These are phyloP conservation scores for Pestalotiopsis sp. DNA, from an alignment of 2,329 filamentous ascomycete species.

Conservation along the genomic window DNA sequence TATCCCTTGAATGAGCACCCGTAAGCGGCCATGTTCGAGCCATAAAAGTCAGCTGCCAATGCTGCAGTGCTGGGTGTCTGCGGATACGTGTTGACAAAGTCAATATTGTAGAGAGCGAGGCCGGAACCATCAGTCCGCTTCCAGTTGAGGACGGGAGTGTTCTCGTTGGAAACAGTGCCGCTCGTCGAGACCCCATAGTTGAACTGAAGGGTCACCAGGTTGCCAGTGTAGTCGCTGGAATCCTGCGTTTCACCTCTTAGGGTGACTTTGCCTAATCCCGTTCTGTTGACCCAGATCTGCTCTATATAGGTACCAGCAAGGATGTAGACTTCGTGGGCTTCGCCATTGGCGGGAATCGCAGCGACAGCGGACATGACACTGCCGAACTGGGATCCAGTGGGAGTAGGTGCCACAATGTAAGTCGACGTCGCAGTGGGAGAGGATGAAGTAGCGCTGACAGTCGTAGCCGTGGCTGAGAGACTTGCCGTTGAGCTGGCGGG, in stretches of 20 bases:
- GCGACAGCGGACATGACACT: conserved; percentile 44
- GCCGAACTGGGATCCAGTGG: conserved; percentile 38
- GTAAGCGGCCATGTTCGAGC: conserved; percentile 34
- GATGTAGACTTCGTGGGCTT: conserved; percentile 41
- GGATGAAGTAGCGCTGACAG: not conserved
- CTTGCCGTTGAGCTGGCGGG: not conserved
- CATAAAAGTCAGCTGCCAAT: conserved; percentile 34
- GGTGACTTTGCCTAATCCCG: conserved; percentile 39
- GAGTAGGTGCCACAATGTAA: conserved; percentile 34
- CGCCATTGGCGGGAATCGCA: conserved; percentile 41
- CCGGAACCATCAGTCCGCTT: conserved; percentile 44
- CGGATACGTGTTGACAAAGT: conserved; percentile 35
- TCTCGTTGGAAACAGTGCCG: conserved; percentile 37
- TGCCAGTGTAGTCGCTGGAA: conserved; percentile 36
- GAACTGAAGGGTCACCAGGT: conserved; percentile 37
- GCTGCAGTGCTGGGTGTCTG: conserved; percentile 24
- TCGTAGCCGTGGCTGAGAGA: not conserved
- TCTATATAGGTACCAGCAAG: conserved; percentile 42
- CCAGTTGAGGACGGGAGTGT: conserved; percentile 44
- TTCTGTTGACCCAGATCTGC: conserved; percentile 36
- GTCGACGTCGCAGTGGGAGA: not conserved
- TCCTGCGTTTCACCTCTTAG: conserved; percentile 33
- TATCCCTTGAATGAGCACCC: conserved; percentile 29
- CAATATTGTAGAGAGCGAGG: conserved; percentile 54
- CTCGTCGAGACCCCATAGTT: conserved; percentile 40